Percentiles rank a stretch among this genome's conserved stretches.
Evolutionary conservation across 1,284 basidiomycete species (phyloP).

Genomic region (Ceratorhiza oryzae-sativae): DNA sequence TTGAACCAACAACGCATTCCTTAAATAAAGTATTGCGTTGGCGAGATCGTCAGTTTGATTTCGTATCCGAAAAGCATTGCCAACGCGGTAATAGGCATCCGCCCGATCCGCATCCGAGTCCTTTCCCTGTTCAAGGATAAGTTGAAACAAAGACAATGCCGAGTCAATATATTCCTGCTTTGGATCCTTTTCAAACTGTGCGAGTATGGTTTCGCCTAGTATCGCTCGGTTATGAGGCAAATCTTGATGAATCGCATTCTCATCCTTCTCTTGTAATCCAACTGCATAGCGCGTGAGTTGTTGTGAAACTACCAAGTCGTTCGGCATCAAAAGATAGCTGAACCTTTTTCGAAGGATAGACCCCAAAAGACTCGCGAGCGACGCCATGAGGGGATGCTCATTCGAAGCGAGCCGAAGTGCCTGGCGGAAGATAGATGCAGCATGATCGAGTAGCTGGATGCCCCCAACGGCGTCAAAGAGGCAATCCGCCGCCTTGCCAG

Average conservation of each 20-base stretch:
- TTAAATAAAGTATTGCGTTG: slow-evolving; percentile 1
- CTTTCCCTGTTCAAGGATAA: background rate
- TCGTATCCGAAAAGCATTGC: slow-evolving; percentile 2
- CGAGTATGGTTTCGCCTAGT: background rate
- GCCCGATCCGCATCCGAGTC: background rate
- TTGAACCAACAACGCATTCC: background rate
- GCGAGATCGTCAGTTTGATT: background rate
- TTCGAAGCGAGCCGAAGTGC: slow-evolving; percentile 1
- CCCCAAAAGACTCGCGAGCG: background rate
- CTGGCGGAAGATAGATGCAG: background rate
- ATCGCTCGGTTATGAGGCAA: slow-evolving; percentile 3
- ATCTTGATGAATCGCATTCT: background rate
- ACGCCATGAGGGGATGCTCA: background rate
- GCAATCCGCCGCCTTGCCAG: background rate
- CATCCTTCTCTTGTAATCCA: background rate
- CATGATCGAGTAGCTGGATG: background rate
- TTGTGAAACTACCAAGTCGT: background rate
- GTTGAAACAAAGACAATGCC: background rate
- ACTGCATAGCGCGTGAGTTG: background rate
- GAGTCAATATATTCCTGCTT: background rate
- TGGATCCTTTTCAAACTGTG: slow-evolving; percentile 1
- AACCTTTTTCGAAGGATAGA: slow-evolving; percentile 7
- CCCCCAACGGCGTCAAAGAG: slow-evolving; percentile 6
- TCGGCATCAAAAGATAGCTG: background rate
- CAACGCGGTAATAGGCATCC: background rate